Evolutionary conservation across 148 eudicot species (phyloP).

Genomic region (Dianthus caryophyllus): DNA sequence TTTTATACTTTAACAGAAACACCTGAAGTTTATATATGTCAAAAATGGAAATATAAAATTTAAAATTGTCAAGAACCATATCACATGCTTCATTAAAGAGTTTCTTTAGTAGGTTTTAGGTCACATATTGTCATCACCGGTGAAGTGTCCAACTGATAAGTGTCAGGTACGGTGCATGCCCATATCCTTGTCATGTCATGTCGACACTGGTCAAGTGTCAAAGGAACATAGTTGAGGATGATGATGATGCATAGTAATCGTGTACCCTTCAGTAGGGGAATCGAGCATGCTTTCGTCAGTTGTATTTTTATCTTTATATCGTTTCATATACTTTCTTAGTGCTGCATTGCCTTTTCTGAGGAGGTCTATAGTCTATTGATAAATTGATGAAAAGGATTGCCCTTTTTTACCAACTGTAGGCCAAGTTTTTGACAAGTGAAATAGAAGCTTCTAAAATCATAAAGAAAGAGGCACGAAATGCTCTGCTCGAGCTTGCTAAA

Average conservation of each 20-base stretch:
- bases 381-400: neutral
- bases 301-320: neutral
- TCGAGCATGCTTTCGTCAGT: neutral
- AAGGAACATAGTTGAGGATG: too few species aligned
- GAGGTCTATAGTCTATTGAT: neutral
- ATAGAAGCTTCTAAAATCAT: slow-evolving; percentile 49
- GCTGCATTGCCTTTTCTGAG: neutral
- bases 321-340: neutral
- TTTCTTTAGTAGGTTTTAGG: too few species aligned
- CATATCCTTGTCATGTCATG: too few species aligned
- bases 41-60: too few species aligned
- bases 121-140: too few species aligned
- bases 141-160: too few species aligned
- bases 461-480: slow-evolving; percentile 59
- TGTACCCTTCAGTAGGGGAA: neutral
- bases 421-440: slow-evolving; percentile 49
- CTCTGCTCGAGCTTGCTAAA: slow-evolving; percentile 61
- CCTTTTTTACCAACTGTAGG: slow-evolving; percentile 37
- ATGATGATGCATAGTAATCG: neutral
- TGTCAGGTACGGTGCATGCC: too few species aligned
- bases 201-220: too few species aligned
- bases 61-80: too few species aligned
- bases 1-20: too few species aligned
- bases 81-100: too few species aligned
- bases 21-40: too few species aligned